phyloP scores from a whole-genome alignment of 2,329 filamentous ascomycete species.

The Colletotrichum magnum region DNA sequence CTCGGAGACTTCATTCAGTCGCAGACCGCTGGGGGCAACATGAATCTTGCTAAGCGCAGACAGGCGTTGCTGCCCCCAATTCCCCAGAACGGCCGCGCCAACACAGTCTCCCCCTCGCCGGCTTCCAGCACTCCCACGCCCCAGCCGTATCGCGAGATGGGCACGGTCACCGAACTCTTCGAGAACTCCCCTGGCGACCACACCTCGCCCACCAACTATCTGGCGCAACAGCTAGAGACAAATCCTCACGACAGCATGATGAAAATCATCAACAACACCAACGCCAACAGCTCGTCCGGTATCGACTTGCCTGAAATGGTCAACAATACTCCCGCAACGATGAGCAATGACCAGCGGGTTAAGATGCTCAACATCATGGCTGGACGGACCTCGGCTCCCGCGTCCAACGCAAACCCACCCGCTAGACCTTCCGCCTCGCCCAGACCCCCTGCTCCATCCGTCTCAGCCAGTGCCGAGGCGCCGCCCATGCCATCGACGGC shows the following conservation, averaged over 20 bases:
- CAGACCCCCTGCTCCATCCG: slow-evolving; percentile 40
- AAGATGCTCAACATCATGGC: slow-evolving; percentile 74
- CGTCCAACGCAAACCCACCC: slow-evolving; percentile 41
- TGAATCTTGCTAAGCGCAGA: slow-evolving; percentile 64
- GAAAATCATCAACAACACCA: slow-evolving; percentile 76
- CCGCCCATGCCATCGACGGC: slow-evolving; percentile 42
- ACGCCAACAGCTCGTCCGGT: slow-evolving; percentile 64
- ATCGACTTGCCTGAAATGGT: slow-evolving; percentile 71
- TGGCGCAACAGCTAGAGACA: slow-evolving; percentile 70
- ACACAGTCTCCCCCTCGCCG: slow-evolving; percentile 45
- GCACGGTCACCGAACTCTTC: slow-evolving; percentile 72
- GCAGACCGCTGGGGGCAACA: slow-evolving; percentile 54
- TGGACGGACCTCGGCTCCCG: slow-evolving; percentile 51
- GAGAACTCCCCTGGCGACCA: slow-evolving; percentile 65
- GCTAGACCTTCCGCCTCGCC: slow-evolving; percentile 42
- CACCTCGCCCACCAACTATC: slow-evolving; percentile 58
- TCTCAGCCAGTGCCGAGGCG: slow-evolving; percentile 33
- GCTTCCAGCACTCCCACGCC: slow-evolving; percentile 48
- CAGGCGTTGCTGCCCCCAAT: slow-evolving; percentile 70
- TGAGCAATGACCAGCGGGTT: slow-evolving; percentile 70
- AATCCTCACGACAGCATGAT: slow-evolving; percentile 75
- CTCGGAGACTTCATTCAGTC: slow-evolving; percentile 71
- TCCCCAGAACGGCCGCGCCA: slow-evolving; percentile 52
- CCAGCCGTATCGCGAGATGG: slow-evolving; percentile 58
- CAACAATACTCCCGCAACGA: slow-evolving; percentile 67